Base-by-base conservation (phyloP, 345 rosid species). In the Theobroma cacao region DNA sequence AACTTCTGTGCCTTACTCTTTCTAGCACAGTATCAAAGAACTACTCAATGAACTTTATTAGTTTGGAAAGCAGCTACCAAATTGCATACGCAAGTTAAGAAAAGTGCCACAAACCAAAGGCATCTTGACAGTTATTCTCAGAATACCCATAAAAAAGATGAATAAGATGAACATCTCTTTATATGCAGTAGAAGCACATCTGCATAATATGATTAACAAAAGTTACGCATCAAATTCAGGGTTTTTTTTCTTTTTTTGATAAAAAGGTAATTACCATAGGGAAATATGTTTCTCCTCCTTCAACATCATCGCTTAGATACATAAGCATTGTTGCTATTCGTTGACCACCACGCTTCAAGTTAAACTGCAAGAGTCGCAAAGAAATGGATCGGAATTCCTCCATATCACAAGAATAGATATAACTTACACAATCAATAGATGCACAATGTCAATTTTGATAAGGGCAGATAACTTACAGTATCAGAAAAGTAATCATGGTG, bases 221-320 rank as follows among this genome's bases (percentile, higher is more conserved):
- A 24, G 15, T 67, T 48, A 68, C 0, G 34, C 36, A 22, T 65
- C 45, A n/a, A 65, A n/a, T 65, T 65, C 14, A 0, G 2, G 33
- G 17, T 38, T 9, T 7, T 7, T 41, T 43, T 38, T 64, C 10
- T 24, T 11, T n/a, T 60, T 28, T 30, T 60, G 20, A 10, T 1
- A 22, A 2, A 24, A 52, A 53, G 59, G 52, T n/a, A 47, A 78
- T 80, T 90, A 95, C 99, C 98, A 83, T 66, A 65, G 98, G 99
- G 82, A 95, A 95, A 85, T 91, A 91, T 50, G 99, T 95, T 88
- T 95, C 99, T 82, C 99, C 99, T 72, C 98, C 99, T 84, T 95
- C 94, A 33, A 93, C 97, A 75, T 86, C 86, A 79, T 92, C 94
- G 24, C 90, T 95, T 77, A 95, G 80, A 85, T 95, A 93, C 97